Conservation (phyloP, 2,329 filamentous ascomycete species). For the Sclerotinia sclerotiorum region DNA sequence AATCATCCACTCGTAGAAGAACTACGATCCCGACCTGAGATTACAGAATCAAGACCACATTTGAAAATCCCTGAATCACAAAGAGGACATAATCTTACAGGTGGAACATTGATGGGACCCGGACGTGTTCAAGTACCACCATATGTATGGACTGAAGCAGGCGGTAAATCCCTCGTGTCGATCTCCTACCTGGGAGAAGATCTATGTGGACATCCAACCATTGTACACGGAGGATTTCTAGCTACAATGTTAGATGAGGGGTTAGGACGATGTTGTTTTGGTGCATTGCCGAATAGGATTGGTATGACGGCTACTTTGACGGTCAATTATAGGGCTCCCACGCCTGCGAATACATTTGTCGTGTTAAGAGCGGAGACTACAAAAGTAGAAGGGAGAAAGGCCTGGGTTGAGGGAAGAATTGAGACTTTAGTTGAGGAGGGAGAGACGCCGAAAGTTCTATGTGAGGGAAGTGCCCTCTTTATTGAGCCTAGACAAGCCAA, state of each 20-base stretch:
- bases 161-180: slow-evolving; percentile 67
- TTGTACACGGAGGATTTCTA: slow-evolving; percentile 85
- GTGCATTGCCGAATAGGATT: slow-evolving; percentile 80
- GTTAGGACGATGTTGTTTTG: slow-evolving; percentile 83
- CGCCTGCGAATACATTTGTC: slow-evolving; percentile 71
- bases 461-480: slow-evolving; percentile 83
- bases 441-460: slow-evolving; percentile 65
- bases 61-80: slow-evolving; percentile 76
- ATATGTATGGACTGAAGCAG: slow-evolving; percentile 70
- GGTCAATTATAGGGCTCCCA: slow-evolving; percentile 79
- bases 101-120: slow-evolving; percentile 72
- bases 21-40: slow-evolving; percentile 65
- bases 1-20: slow-evolving; percentile 70
- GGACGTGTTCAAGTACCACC: slow-evolving; percentile 80
- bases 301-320: slow-evolving; percentile 84
- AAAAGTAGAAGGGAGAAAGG: slow-evolving; percentile 88
- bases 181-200: slow-evolving; percentile 76
- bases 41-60: slow-evolving; percentile 78
- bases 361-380: slow-evolving; percentile 77
- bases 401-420: slow-evolving; percentile 85
- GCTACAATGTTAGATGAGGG: slow-evolving; percentile 94
- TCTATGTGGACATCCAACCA: slow-evolving; percentile 85
- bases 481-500: slow-evolving; percentile 82
- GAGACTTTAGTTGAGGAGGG: slow-evolving; percentile 70
- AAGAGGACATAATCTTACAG: slow-evolving; percentile 76